Percentiles rank a stretch among this genome's conserved stretches.
These are phyloP conservation scores for Pythium rishiriense DNA, from an alignment of 352 stramenopile genomes.

Conservation along the genomic window DNA sequence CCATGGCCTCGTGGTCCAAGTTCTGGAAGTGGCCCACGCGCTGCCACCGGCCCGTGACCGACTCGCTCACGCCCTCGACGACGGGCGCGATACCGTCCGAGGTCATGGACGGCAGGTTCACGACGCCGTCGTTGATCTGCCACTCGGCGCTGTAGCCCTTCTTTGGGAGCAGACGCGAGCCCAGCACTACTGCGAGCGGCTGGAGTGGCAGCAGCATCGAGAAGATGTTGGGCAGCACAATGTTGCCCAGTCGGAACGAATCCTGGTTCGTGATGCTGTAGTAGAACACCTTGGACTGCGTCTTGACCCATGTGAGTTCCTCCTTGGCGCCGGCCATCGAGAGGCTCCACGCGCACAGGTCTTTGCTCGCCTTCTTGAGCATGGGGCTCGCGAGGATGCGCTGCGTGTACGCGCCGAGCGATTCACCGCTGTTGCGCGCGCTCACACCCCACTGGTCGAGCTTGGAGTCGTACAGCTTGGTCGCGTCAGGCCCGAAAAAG, in stretches of 20 bases:
- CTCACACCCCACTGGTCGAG: conserved; percentile 36
- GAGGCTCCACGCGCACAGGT: conserved; percentile 32
- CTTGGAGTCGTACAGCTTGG: conserved; percentile 32
- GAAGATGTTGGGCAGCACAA: conserved; percentile 23
- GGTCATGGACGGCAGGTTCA: conserved; percentile 31
- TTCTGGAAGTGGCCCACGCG: conserved; percentile 24
- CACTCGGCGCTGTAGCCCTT: conserved; percentile 27
- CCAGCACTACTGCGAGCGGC: conserved; percentile 25
- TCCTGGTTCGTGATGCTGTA: conserved; percentile 34
- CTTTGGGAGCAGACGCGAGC: conserved; percentile 17
- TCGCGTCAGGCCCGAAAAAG: conserved; percentile 14
- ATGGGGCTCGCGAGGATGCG: conserved; percentile 26
- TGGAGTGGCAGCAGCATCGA: conserved; percentile 29
- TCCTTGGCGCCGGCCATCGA: conserved; percentile 28
- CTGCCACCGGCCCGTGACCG: conserved; percentile 30
- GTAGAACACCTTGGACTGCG: conserved; percentile 34
- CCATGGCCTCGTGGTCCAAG: conserved; percentile 31
- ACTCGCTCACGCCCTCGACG: conserved; percentile 22
- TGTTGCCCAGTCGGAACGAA: conserved; percentile 28
- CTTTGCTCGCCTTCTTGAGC: conserved; percentile 26
- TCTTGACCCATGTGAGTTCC: conserved; percentile 40
- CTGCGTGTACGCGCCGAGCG: conserved; percentile 31
- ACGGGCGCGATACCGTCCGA: conserved; percentile 23
- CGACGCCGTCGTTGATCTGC: conserved; percentile 36
- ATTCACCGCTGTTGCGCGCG: conserved; percentile 16